Percentiles rank a stretch among this genome's conserved stretches.
Evolutionary conservation across 257 asterid species (phyloP).

Genomic region (Solanum acaule): DNA sequence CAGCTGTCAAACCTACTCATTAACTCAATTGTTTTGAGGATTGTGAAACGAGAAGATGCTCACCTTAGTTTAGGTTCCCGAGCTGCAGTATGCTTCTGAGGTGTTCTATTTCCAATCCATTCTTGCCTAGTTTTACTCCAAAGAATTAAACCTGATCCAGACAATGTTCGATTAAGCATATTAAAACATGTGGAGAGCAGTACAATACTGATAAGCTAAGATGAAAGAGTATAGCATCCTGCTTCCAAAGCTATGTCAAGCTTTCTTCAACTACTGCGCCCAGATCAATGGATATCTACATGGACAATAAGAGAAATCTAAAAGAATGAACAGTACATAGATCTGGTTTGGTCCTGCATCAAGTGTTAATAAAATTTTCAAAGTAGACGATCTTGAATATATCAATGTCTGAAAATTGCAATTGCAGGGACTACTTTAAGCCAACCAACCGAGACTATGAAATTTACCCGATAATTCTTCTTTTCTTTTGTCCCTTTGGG

Average conservation of each 20-base stretch:
- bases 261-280: too few species aligned
- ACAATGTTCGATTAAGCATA: background rate
- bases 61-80: constrained; percentile 66
- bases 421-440: background rate
- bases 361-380: background rate
- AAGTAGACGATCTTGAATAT: background rate
- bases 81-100: constrained; percentile 25
- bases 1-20: background rate
- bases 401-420: background rate
- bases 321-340: background rate
- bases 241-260: background rate
- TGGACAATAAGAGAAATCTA: background rate
- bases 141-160: constrained; percentile 61
- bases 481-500: background rate
- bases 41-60: background rate
- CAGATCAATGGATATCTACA: background rate
- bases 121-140: constrained; percentile 89
- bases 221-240: background rate
- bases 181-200: background rate
- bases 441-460: background rate
- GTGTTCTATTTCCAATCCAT: constrained; percentile 67
- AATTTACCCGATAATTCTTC: background rate
- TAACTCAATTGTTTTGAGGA: background rate
- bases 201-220: background rate
- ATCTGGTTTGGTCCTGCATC: background rate